phyloP scores from a whole-genome alignment of 2,329 filamentous ascomycete genomes.

The Stemphylium vesicarium region DNA sequence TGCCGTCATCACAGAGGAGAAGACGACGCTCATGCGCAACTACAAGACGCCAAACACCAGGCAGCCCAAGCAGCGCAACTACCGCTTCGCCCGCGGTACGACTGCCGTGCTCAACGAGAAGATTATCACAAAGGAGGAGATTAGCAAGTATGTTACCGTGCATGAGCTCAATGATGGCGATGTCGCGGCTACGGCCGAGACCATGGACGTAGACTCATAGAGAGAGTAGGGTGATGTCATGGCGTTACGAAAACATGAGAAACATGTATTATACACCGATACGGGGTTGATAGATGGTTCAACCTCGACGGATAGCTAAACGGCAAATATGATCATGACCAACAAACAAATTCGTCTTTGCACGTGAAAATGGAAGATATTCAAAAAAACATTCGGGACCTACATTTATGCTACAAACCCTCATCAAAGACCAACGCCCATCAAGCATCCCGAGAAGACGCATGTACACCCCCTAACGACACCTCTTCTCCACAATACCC shows the following conservation, averaged over 20 bases:
- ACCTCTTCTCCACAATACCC: slow-evolving; percentile 92
- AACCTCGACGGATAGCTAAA: slow-evolving; percentile 17
- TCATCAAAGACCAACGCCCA: no score
- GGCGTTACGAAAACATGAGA: slow-evolving; percentile 29
- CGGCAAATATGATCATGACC: slow-evolving; percentile 23
- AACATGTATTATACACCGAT: slow-evolving; percentile 28
- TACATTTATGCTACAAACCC: background rate
- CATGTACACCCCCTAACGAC: slow-evolving; percentile 67
- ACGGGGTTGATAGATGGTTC: slow-evolving; percentile 1
- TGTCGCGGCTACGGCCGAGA: slow-evolving; percentile 65
- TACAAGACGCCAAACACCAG: slow-evolving; percentile 93
- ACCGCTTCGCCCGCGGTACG: slow-evolving; percentile 88
- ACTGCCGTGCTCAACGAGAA: slow-evolving; percentile 96
- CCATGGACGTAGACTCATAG: slow-evolving; percentile 68
- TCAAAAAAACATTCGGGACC: no score
- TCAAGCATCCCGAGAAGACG: no score
- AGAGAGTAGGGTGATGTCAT: background rate
- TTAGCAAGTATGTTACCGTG: slow-evolving; percentile 91
- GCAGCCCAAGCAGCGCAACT: slow-evolving; percentile 89
- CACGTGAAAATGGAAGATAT: background rate
- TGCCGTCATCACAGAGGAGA: slow-evolving; percentile 91
- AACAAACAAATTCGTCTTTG: background rate
- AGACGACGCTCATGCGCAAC: slow-evolving; percentile 92
- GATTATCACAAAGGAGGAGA: slow-evolving; percentile 90
- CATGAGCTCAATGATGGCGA: slow-evolving; percentile 78